Evolutionary conservation across 176 grass and related monocot genomes (phyloP), one percentile per base, ranked within the genome.

Genomic region (Raddia guianensis): DNA sequence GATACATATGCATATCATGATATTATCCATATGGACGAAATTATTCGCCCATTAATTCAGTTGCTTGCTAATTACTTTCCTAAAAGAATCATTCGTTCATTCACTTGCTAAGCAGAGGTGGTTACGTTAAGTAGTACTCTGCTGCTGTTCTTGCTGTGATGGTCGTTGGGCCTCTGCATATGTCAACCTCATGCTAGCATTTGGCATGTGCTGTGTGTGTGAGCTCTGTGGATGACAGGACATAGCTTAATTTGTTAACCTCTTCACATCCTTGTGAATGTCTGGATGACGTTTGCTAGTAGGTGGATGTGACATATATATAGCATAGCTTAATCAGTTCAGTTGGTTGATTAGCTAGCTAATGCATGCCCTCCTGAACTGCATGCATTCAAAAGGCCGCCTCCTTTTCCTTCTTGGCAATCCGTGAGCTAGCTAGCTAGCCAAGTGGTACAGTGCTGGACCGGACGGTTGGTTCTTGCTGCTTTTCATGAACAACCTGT

Each of bases 171-270:
- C 69, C 69, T 70, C 63, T 20, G 44, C 70, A 15, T 12, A 59
- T 77, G 72, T 68, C 87, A 70, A 56, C 76, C 64, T 85, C 77
- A 57, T 66, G 46, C 47, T 63, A 62, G 49, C 63, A 32, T 72
- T 77, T 51, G 34, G 66, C 78, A 89, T 85, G 87, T 89, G 87
- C 66, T 66, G 16, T 52, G 77, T 49, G 15, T 40, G 37, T 40
- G 37, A 40, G 37, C 52, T 58, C 12, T 44, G 34, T 44, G 52
- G 37, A 40, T 40, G 37, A 40, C 37, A 66, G 74, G 56, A 54
- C 48, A 64, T n/a, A 21, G 4, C 14, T 80, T 80, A 43, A 37
- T 18, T 62, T 20, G 61, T 12, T 54, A 7, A 58, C 66, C 37
- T 56, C 16, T 40, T 40, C 34, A 13, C 34, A 13, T 44, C 50